Percentiles rank a stretch among this genome's conserved stretches.
Conservation (phyloP, 352 stramenopile species). For the Phytophthora palmivora region DNA sequence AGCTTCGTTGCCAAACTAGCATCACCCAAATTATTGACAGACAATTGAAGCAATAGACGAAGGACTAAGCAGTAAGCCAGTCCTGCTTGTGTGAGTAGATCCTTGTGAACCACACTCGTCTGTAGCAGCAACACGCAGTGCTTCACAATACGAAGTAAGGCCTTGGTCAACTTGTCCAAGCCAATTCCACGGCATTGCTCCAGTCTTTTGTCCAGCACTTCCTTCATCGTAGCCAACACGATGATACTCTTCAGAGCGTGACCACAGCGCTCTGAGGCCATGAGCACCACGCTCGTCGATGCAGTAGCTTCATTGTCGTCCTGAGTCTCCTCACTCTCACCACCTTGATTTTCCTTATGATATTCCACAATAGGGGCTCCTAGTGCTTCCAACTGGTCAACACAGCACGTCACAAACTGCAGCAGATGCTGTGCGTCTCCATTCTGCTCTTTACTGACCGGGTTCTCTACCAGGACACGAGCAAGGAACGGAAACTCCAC, state of each 20-base stretch:
- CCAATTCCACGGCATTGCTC: constrained; percentile 16
- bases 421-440: constrained; percentile 39
- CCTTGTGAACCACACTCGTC: constrained; percentile 80
- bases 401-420: constrained; percentile 60
- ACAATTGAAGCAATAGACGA: constrained; percentile 57
- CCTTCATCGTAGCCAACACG: constrained; percentile 67
- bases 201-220: constrained; percentile 52
- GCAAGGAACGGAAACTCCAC: constrained; percentile 67
- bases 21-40: background rate
- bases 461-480: constrained; percentile 47
- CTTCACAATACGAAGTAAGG: constrained; percentile 54
- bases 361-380: constrained; percentile 60
- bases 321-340: constrained; percentile 1
- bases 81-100: constrained; percentile 78
- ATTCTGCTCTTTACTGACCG: constrained; percentile 16
- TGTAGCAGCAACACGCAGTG: constrained; percentile 73
- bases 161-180: constrained; percentile 13
- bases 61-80: constrained; percentile 75
- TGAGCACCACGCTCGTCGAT: constrained; percentile 74
- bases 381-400: constrained; percentile 60
- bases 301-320: constrained; percentile 21
- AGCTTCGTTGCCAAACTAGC: constrained; percentile 31
- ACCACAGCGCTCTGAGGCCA: constrained; percentile 76
- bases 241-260: constrained; percentile 79
- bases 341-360: constrained; percentile 25